Conservation (phyloP, 768 basidiomycete genomes). For the Leucosporidium creatinivorum region DNA sequence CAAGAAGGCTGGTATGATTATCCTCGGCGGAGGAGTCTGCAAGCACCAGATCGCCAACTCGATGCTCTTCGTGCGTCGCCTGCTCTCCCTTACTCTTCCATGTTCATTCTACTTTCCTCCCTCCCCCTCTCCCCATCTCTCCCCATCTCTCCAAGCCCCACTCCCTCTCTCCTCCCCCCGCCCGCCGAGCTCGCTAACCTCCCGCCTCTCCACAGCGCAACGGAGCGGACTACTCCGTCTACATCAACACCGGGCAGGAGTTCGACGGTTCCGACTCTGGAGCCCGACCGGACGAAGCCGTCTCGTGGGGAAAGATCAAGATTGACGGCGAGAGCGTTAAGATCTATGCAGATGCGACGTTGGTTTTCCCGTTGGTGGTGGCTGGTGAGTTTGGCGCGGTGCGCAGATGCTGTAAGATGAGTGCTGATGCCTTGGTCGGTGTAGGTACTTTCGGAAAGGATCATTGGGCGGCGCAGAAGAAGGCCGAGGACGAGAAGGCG, state of each 20-base stretch:
- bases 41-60: constrained; percentile 99
- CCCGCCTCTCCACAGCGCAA: constrained; percentile 59
- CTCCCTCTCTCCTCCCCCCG: no score
- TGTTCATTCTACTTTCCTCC: neutral
- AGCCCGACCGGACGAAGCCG: constrained; percentile 91
- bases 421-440: neutral
- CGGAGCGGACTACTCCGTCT: constrained; percentile 95
- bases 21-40: constrained; percentile 95
- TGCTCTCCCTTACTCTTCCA: constrained; percentile 7
- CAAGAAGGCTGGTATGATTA: constrained; percentile 93
- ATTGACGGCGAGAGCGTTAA: constrained; percentile 55
- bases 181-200: neutral
- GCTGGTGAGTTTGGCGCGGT: constrained; percentile 50
- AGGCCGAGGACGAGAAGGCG: neutral
- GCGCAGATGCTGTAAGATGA: no score
- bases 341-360: constrained; percentile 76
- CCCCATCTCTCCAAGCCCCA: neutral
- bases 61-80: constrained; percentile 77
- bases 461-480: constrained; percentile 40
- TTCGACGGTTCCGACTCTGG: constrained; percentile 98
- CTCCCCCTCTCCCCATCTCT: neutral
- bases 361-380: constrained; percentile 90
- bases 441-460: constrained; percentile 61
- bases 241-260: constrained; percentile 97
- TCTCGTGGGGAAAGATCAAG: constrained; percentile 97